Evolutionary conservation across 768 basidiomycete genomes (phyloP), one percentile per base, ranked within the genome.

Genomic region (Tylopilus rubrobrunneus): DNA sequence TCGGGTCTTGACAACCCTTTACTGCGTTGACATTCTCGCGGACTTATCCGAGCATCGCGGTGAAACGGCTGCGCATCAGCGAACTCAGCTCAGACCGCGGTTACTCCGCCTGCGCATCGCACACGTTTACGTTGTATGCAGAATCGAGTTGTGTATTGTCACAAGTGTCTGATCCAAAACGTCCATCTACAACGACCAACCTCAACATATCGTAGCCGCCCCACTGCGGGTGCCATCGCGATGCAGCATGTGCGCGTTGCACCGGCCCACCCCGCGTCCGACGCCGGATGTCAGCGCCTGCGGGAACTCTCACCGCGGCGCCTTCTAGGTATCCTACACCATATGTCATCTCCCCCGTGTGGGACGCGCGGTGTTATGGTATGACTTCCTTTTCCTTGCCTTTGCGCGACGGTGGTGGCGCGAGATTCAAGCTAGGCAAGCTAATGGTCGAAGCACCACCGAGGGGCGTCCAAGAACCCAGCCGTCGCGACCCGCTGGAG

Each of bases 351-450:
- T 34, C 14, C 27, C 28, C 41, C 27, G 23, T 25, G 25, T 23
- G 17, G 41, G 28, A 43, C 10, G 42, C 14, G 11, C 15, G 44
- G 31, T 51, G 53, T 39, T 41, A 66, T 56, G 60, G 49, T 49
- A 57, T 17, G 14, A 60, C 10, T 51, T 72, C 76, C 56, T 71
- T 76, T 51, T 76, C 78, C 62, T 80, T 80, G 45, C 79, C 79
- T 59, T 79, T 79, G 42, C 70, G 62, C 41, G 69, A 69, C 23
- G 75, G 71, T n/a, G 76, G 72, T 7, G 72, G 67, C 2, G 45
- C 42, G 7, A 72, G 60, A 19, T 63, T 58, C 21, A 78, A 61
- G 52, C 70, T 74, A 0, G 78, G 75, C n/a, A 70, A 67, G 61
- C 73, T 78, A 5, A 70, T 68, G 2, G 69, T 71, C 8, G 71